Conservation (phyloP, 768 basidiomycete genomes). For the Lactifluus volemus region DNA sequence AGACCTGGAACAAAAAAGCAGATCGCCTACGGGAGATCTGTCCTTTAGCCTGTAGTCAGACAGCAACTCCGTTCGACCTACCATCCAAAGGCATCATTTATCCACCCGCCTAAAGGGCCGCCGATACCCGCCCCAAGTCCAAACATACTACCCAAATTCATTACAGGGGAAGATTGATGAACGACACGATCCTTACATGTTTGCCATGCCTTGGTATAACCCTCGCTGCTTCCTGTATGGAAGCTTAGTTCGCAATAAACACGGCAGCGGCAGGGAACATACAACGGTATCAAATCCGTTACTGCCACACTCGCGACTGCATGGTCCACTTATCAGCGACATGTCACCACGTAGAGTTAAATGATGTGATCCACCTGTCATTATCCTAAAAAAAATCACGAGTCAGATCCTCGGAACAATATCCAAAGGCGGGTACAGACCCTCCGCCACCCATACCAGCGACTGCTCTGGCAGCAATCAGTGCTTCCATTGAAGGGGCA, state of each 20-base stretch:
- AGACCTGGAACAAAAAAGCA: conserved; percentile 81
- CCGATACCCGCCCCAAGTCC: conserved; percentile 78
- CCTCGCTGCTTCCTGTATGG: conserved; percentile 67
- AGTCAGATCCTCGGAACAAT: conserved; percentile 21
- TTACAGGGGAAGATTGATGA: not conserved
- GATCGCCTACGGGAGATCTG: conserved; percentile 47
- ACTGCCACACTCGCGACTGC: conserved; percentile 77
- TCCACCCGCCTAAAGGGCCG: conserved; percentile 76
- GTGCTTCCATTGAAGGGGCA: conserved; percentile 74
- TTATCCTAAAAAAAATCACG: conserved; percentile 42
- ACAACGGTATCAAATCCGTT: conserved; percentile 86
- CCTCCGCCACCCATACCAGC: conserved; percentile 93
- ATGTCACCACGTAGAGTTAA: conserved; percentile 2
- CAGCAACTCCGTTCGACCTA: conserved; percentile 28
- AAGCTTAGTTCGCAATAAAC: conserved; percentile 6
- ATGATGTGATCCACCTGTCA: conserved; percentile 53
- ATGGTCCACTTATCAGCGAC: not conserved
- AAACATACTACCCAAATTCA: conserved; percentile 46
- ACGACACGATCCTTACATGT: conserved; percentile 49
- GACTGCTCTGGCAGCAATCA: conserved; percentile 74
- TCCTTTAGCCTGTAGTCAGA: not conserved
- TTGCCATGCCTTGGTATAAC: conserved; percentile 85
- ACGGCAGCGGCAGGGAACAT: conserved; percentile 26
- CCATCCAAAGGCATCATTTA: conserved; percentile 84
- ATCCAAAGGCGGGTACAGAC: conserved; percentile 37